Evolutionary conservation across 768 basidiomycete genomes (phyloP).

Genomic region (Dentipellis fragilis): DNA sequence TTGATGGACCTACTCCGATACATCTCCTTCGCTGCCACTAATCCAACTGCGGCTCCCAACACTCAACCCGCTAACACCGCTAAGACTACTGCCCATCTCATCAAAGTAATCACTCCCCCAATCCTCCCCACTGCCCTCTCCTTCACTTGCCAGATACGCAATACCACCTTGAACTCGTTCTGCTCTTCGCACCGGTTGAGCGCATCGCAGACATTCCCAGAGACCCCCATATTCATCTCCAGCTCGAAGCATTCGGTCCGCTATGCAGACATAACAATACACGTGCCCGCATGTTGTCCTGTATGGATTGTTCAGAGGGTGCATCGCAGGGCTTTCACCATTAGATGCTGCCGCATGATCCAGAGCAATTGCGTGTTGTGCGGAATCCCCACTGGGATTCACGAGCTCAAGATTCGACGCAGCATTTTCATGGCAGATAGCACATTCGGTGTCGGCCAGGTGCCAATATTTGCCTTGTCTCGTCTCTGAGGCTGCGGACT

Average conservation of each 20-base stretch:
- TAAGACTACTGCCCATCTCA: constrained; percentile 14
- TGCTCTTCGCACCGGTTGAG: constrained; percentile 49
- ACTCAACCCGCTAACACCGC: constrained; percentile 13
- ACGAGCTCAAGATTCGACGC: constrained; percentile 48
- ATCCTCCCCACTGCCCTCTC: constrained; percentile 43
- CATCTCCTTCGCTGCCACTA: constrained; percentile 13
- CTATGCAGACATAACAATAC: constrained; percentile 92
- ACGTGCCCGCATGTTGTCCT: constrained; percentile 73
- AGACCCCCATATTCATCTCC: constrained; percentile 52
- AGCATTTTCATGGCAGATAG: constrained; percentile 80
- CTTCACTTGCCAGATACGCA: constrained; percentile 21
- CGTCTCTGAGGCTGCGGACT: not conserved
- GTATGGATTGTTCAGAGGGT: constrained; percentile 77
- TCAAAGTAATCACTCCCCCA: constrained; percentile 36
- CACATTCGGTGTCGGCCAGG: constrained; percentile 70
- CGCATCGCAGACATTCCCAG: constrained; percentile 86
- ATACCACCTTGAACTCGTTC: constrained; percentile 37
- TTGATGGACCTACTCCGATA: constrained; percentile 4
- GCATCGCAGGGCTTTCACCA: constrained; percentile 35
- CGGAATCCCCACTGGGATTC: constrained; percentile 32
- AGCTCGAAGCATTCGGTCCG: constrained; percentile 67
- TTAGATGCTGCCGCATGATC: constrained; percentile 15
- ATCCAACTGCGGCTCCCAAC: constrained; percentile 13
- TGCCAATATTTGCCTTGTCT: constrained; percentile 55
- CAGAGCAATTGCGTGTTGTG: too few relatives aligned